Percentiles rank a stretch among this genome's conserved stretches.
phyloP scores from a whole-genome alignment of 192 early-diverging fungal species.

The Spinellus fusiger region DNA sequence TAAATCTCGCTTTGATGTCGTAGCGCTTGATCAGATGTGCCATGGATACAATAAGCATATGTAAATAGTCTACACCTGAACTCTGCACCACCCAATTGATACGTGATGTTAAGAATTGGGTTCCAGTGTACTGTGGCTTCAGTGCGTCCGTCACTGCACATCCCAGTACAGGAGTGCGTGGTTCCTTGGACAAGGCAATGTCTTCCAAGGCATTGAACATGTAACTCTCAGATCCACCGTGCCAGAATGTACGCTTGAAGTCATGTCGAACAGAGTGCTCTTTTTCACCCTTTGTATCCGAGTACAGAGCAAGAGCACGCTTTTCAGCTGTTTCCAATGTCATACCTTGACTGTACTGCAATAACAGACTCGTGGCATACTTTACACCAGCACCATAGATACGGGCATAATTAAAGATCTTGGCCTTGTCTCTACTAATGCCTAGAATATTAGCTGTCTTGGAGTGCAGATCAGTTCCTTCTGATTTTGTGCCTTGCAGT shows the following conservation, averaged over 20 bases:
- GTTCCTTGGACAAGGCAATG: conserved; percentile 65
- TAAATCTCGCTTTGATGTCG: conserved; percentile 74
- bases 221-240: conserved; percentile 86
- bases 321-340: conserved; percentile 52
- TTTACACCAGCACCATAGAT: conserved; percentile 93
- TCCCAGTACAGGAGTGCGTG: conserved; percentile 80
- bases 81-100: conserved; percentile 98
- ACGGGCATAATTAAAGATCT: conserved; percentile 92
- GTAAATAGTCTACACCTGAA: conserved; percentile 95
- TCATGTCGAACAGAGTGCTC: conserved; percentile 14
- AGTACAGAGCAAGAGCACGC: conserved; percentile 68
- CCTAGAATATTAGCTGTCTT: conserved; percentile 83
- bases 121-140: conserved; percentile 46
- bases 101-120: conserved; percentile 75
- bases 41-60: conserved; percentile 86
- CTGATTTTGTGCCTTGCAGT: conserved; percentile 85
- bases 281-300: conserved; percentile 76
- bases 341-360: conserved; percentile 75
- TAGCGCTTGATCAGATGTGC: conserved; percentile 73
- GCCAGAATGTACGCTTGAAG: conserved; percentile 60
- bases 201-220: conserved; percentile 91
- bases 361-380: conserved; percentile 72
- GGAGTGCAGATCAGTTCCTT: conserved; percentile 89
- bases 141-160: conserved; percentile 89
- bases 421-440: conserved; percentile 84